Conservation (phyloP, 768 basidiomycete genomes). For the Pulveroboletus sp. region DNA sequence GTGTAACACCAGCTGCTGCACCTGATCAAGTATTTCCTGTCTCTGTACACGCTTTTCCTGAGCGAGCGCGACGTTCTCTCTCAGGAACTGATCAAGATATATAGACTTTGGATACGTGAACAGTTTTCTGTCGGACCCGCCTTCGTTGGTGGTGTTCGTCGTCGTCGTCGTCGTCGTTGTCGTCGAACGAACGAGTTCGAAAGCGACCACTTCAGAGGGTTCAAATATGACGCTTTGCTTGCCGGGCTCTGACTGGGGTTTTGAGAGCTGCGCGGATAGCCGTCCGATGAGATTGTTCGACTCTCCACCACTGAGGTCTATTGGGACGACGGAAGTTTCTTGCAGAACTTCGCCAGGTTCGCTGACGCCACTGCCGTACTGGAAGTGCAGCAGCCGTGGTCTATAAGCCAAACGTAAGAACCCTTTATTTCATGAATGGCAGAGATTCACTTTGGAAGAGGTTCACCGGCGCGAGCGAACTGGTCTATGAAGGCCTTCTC, state of each 20-base stretch:
- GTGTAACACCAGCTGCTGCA: constrained; percentile 42
- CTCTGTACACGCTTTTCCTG: constrained; percentile 33
- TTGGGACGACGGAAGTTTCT: constrained; percentile 46
- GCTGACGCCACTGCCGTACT: constrained; percentile 44
- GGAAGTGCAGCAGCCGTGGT: constrained; percentile 51
- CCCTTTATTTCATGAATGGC: neutral
- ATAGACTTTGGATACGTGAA: constrained; percentile 63
- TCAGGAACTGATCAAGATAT: constrained; percentile 70
- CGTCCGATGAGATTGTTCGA: constrained; percentile 58
- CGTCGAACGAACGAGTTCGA: constrained; percentile 40
- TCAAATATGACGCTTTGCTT: constrained; percentile 58
- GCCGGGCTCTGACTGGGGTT: constrained; percentile 20
- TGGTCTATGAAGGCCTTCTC: constrained; percentile 43
- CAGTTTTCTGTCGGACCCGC: constrained; percentile 25
- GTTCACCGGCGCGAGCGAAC: constrained; percentile 30
- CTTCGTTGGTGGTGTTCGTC: constrained; percentile 6
- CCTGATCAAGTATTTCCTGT: constrained; percentile 43
- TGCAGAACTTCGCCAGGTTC: constrained; percentile 31
- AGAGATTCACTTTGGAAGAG: constrained; percentile 29
- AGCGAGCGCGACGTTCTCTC: constrained; percentile 47
- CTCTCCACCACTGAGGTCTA: constrained; percentile 44
- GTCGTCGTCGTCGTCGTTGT: constrained; percentile 17
- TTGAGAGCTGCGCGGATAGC: constrained; percentile 34
- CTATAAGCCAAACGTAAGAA: constrained; percentile 11
- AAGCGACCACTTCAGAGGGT: constrained; percentile 61